A percentile compares a stretch with the other conserved stretches of the same genome.
Evolutionary conservation across 1,139 yeast species (phyloP).

Genomic region (Scheffersomyces stambukii): DNA sequence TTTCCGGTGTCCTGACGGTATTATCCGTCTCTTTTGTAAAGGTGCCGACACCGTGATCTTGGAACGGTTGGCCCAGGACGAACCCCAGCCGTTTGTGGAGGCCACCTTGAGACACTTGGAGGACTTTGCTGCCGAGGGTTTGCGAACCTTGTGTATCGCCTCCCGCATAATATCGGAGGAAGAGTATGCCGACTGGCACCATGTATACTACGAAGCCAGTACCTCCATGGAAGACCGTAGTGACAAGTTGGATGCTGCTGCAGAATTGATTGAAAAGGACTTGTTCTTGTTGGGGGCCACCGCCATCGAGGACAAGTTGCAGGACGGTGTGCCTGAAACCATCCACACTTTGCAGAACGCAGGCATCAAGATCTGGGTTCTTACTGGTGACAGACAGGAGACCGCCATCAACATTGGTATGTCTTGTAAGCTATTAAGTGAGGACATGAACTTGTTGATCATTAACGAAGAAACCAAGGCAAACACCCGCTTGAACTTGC

Average conservation of each 20-base stretch:
- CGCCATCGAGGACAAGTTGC: conserved; percentile 95
- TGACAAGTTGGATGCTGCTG: conserved; percentile 64
- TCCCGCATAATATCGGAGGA: conserved; percentile 73
- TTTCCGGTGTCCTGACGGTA: conserved; percentile 91
- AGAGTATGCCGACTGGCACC: conserved; percentile 69
- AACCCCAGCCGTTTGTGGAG: conserved; percentile 71
- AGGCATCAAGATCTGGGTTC: conserved; percentile 94
- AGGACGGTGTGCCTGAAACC: conserved; percentile 98
- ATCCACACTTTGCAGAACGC: conserved; percentile 93
- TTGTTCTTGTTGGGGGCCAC: conserved; percentile 89
- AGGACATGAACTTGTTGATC: conserved; percentile 90
- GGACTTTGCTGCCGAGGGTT: conserved; percentile 95
- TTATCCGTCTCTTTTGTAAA: conserved; percentile 83
- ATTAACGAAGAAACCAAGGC: conserved; percentile 82
- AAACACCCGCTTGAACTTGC: conserved; percentile 66
- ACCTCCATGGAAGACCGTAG: conserved; percentile 74
- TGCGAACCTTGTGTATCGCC: conserved; percentile 92
- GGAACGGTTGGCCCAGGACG: conserved; percentile 67
- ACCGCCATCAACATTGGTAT: conserved; percentile 99
- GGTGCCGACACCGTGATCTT: conserved; percentile 97
- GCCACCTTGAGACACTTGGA: conserved; percentile 86
- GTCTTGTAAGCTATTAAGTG: conserved; percentile 91
- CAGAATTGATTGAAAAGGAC: conserved; percentile 76
- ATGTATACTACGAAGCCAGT: conserved; percentile 70
- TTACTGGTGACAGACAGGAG: conserved; percentile 98